Evolutionary conservation across 164 flowering plant species (phyloP).

Genomic region (Vitis labrusca): DNA sequence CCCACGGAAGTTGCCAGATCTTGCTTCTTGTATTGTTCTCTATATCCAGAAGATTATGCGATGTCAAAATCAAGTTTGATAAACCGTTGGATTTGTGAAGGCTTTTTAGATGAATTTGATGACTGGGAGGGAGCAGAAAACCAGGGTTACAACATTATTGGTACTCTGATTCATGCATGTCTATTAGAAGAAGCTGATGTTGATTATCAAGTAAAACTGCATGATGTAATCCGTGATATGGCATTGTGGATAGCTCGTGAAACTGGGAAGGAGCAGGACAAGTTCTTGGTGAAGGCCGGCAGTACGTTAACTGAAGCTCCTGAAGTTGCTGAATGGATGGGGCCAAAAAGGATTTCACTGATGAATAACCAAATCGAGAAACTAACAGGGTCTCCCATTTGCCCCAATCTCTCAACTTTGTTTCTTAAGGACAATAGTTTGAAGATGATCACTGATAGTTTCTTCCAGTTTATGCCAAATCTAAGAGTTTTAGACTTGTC

Average conservation of each 20-base stretch:
- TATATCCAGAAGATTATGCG: background rate
- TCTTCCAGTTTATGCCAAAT: too few species aligned
- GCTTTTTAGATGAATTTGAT: too few species aligned
- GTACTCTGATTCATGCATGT: background rate
- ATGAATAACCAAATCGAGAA: background rate
- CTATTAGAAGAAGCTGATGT: background rate
- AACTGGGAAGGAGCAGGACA: background rate
- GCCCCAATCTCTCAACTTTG: slow-evolving; percentile 21
- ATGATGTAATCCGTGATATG: too few species aligned
- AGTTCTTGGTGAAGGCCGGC: slow-evolving; percentile 2
- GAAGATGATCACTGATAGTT: too few species aligned
- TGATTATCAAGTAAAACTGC: too few species aligned
- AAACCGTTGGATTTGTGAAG: slow-evolving; percentile 5
- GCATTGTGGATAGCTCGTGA: too few species aligned
- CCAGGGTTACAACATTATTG: slow-evolving; percentile 3
- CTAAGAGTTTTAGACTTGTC: too few species aligned
- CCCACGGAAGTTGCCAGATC: too few species aligned
- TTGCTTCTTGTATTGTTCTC: too few species aligned
- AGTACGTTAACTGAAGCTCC: background rate
- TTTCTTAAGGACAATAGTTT: background rate
- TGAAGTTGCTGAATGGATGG: background rate
- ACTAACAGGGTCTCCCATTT: slow-evolving; percentile 3
- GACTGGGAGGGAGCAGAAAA: too few species aligned
- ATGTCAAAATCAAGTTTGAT: background rate
- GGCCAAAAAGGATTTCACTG: too few species aligned